phyloP scores from a whole-genome alignment of 2,329 filamentous ascomycete genomes.

The Stagonosporopsis cucurbitacearum region DNA sequence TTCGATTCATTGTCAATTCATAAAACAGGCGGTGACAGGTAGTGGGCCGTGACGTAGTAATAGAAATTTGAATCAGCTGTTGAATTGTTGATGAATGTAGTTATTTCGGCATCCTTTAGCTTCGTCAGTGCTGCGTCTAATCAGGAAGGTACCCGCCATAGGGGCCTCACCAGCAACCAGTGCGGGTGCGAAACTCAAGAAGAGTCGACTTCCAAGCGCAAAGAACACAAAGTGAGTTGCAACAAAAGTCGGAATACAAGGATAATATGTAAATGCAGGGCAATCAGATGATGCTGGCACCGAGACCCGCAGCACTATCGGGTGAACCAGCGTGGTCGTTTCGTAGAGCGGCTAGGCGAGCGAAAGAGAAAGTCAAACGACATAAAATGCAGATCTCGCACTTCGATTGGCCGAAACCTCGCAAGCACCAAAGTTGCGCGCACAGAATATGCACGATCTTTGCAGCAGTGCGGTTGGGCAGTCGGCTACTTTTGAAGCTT shows the following conservation, averaged over 20 bases:
- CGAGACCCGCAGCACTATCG: slow-evolving; percentile 33
- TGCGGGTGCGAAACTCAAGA: slow-evolving; percentile 25
- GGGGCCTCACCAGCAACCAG: slow-evolving; percentile 39
- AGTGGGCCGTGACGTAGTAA: slow-evolving; percentile 26
- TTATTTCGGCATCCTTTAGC: slow-evolving; percentile 35
- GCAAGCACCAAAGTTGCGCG: slow-evolving; percentile 24
- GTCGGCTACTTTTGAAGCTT: slow-evolving; percentile 31
- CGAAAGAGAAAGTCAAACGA: slow-evolving; percentile 22
- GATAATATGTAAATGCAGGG: slow-evolving; percentile 26
- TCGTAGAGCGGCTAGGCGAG: slow-evolving; percentile 24
- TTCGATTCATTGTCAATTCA: slow-evolving; percentile 42
- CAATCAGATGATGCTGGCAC: slow-evolving; percentile 30
- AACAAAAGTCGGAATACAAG: slow-evolving; percentile 12
- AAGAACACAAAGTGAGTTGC: slow-evolving; percentile 9
- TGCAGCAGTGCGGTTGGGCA: slow-evolving; percentile 24
- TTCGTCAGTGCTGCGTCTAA: slow-evolving; percentile 31
- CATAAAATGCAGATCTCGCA: slow-evolving; percentile 27
- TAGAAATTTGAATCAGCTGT: slow-evolving; percentile 15
- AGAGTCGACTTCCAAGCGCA: slow-evolving; percentile 10
- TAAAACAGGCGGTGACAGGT: slow-evolving; percentile 24
- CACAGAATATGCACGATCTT: slow-evolving; percentile 29
- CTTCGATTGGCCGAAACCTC: slow-evolving; percentile 31
- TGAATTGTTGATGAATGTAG: slow-evolving; percentile 27
- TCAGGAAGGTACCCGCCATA: slow-evolving; percentile 30
- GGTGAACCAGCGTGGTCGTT: slow-evolving; percentile 28